Evolutionary conservation across 1,284 basidiomycete genomes (phyloP).

Genomic region (Meira nashicola): DNA sequence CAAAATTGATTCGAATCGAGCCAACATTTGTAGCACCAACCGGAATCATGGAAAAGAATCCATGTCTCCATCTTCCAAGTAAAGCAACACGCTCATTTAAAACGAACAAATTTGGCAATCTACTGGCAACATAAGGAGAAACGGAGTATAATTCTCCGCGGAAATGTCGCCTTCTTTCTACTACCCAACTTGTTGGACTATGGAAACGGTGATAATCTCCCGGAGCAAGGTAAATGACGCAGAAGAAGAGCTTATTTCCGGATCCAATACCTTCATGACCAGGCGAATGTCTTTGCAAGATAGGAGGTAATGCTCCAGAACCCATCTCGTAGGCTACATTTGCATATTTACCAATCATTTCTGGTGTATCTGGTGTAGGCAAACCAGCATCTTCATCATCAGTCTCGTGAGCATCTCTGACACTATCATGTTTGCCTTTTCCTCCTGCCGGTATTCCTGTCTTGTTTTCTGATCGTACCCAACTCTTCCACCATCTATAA

Average conservation of each 20-base stretch:
- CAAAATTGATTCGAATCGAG: constrained; percentile 93
- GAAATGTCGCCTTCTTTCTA: constrained; percentile 90
- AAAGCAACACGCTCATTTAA: constrained; percentile 95
- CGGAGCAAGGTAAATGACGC: constrained; percentile 94
- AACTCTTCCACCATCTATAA: constrained; percentile 21
- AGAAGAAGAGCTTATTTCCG: constrained; percentile 83
- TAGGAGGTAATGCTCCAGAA: constrained; percentile 39
- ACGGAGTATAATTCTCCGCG: constrained; percentile 95
- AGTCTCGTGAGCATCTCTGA: constrained; percentile 13
- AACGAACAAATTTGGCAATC: constrained; percentile 88
- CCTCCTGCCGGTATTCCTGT: constrained; percentile 9
- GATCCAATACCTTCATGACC: constrained; percentile 32
- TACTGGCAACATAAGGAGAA: constrained; percentile 88
- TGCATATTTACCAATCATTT: constrained; percentile 48
- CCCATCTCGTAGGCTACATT: constrained; percentile 51
- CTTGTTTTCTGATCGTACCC: constrained; percentile 12
- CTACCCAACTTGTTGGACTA: constrained; percentile 91
- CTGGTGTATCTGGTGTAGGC: constrained; percentile 46
- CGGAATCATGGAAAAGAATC: constrained; percentile 95
- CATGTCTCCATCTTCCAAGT: constrained; percentile 90
- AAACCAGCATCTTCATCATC: constrained; percentile 39
- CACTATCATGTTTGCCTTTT: constrained; percentile 13
- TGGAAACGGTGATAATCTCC: constrained; percentile 99
- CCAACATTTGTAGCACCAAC: constrained; percentile 98
- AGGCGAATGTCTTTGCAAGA: constrained; percentile 38